These are phyloP conservation scores for Floccularia luteovirens DNA, from an alignment of 768 basidiomycete genomes.

Conservation along the genomic window DNA sequence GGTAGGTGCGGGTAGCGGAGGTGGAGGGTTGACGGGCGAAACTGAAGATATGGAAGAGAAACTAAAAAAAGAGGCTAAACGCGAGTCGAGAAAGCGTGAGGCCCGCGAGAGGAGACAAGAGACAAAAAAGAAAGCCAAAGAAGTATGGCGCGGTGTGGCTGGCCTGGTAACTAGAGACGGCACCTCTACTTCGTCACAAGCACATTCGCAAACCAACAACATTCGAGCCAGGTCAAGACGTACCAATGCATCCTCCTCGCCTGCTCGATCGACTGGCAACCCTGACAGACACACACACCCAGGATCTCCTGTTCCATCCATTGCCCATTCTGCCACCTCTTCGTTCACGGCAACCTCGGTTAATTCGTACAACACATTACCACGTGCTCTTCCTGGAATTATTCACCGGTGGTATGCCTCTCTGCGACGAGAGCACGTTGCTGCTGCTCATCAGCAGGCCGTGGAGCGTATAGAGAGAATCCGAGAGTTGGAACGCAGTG, in stretches of 20 bases:
- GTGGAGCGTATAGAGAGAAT: slow-evolving; percentile 60
- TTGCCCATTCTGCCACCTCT: slow-evolving; percentile 2
- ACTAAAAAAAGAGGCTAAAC: slow-evolving; percentile 44
- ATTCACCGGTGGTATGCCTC: slow-evolving; percentile 50
- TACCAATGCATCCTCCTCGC: background rate
- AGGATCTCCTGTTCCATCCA: slow-evolving; percentile 6
- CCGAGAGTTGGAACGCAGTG: slow-evolving; percentile 46
- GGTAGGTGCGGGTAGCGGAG: slow-evolving; percentile 88
- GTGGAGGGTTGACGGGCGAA: slow-evolving; percentile 26
- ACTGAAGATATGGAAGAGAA: slow-evolving; percentile 60
- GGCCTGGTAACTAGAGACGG: slow-evolving; percentile 31
- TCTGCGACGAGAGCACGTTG: slow-evolving; percentile 62
- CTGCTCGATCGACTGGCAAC: slow-evolving; percentile 1
- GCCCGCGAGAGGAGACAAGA: slow-evolving; percentile 40
- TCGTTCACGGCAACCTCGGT: slow-evolving; percentile 9
- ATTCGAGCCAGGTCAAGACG: background rate
- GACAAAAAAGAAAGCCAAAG: slow-evolving; percentile 45
- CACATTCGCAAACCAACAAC: background rate
- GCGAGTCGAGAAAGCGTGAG: slow-evolving; percentile 36
- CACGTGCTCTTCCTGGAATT: slow-evolving; percentile 28
- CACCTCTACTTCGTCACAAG: background rate
- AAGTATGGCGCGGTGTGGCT: slow-evolving; percentile 51
- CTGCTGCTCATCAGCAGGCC: slow-evolving; percentile 65
- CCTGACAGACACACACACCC: too few species aligned
- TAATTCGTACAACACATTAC: slow-evolving; percentile 19